These are phyloP conservation scores for Plasmodium reichenowi DNA, from an alignment of 169 alveolate species.

Conservation along the genomic window DNA sequence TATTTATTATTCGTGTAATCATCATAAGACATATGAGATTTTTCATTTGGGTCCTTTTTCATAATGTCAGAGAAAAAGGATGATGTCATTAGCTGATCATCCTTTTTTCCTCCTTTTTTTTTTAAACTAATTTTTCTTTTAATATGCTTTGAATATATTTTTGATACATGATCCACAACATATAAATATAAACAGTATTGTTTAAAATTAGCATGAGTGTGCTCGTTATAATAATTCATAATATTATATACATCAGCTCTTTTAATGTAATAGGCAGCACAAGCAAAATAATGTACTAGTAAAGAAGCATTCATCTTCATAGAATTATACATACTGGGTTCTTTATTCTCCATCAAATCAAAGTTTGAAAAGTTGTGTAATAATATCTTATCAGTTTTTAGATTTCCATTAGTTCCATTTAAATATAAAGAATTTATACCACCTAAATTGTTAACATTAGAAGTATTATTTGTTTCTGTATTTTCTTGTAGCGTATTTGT, in stretches of 20 bases:
- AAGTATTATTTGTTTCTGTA: conserved; percentile 45
- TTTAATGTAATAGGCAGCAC: conserved; percentile 74
- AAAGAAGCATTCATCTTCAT: conserved; percentile 76
- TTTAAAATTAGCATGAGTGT: conserved; percentile 35
- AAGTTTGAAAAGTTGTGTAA: conserved; percentile 25
- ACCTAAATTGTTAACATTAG: conserved; percentile 16
- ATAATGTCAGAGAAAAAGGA: neutral
- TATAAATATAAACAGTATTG: conserved; percentile 56
- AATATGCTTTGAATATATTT: conserved; percentile 37
- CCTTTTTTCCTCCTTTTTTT: conserved; percentile 1
- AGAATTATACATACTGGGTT: conserved; percentile 22
- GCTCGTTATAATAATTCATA: conserved; percentile 29
- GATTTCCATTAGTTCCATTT: conserved; percentile 17
- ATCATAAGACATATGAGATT: neutral
- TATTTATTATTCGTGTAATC: conserved; percentile 7
- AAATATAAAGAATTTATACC: conserved; percentile 19
- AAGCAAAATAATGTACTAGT: conserved; percentile 82
- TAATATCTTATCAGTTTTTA: conserved; percentile 19
- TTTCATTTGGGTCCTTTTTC: conserved; percentile 19
- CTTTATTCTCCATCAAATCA: conserved; percentile 64
- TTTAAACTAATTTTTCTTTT: neutral
- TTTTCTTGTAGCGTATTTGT: conserved; percentile 50
- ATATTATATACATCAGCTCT: conserved; percentile 40
- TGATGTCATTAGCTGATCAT: neutral
- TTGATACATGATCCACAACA: conserved; percentile 70